Evolutionary conservation across 2,329 filamentous ascomycete genomes (phyloP), one percentile per base, ranked within the genome.

Genomic region (Phoma sp.): DNA sequence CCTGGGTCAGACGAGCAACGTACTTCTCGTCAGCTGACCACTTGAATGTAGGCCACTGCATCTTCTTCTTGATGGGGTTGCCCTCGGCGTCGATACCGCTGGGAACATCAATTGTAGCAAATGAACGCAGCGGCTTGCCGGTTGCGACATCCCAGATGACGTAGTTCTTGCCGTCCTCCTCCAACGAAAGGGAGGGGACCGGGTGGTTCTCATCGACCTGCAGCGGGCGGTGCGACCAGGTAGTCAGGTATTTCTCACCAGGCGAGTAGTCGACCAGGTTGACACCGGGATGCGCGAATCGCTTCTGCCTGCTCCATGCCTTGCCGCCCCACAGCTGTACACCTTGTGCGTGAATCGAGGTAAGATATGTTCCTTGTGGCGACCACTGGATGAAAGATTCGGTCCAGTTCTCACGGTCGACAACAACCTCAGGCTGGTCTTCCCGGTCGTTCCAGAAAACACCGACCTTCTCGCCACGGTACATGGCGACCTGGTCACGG

Each of bases 381-480:
- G 95, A 98, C 95, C 95, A 99, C 80, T 96, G 92, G 45, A 99
- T 89, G 74, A 99, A 99, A 33, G 91, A 91, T 78, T 99, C 95
- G 57, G 95, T 99, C 95, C 95, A 99, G 83, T 96, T 91, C 70
- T 90, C 88, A 65, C 95, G 89, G 72, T 98, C 94, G 54, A 99
- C 91, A 33, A 97, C 85, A 61, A 85, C 87, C 77, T 99, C 95
- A 4, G 94, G 92, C 21, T 84, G 78, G 57, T 97, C 93, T 78
- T 90, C 94, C 80, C 96, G 95, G 82, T 96, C 96, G 82, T 98
- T 98, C 94, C 94, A 99, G 83, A 90, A 96, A 6, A 99, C 90
- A 56, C 92, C 93, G 33, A 99, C 95, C 60, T 88, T 89, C 48
- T 99, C 95, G 65, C 88, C 90, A 48, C 91, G 88, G 82, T 90